phyloP scores from a whole-genome alignment of 2,329 filamentous ascomycete species.

The Graphilbum fragrans region DNA sequence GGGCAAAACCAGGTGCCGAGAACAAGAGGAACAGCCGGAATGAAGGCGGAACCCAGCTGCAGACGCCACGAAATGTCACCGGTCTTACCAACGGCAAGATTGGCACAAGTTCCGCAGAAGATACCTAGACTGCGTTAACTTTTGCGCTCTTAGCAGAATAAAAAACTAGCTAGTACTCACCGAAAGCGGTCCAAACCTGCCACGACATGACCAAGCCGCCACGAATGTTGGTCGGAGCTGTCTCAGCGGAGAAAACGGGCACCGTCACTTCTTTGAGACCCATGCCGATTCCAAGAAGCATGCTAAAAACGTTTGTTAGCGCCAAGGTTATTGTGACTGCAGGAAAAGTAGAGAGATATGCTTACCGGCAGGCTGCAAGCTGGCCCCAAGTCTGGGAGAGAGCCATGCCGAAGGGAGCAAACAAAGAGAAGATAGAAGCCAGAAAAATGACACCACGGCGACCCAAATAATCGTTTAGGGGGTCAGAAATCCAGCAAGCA shows the following conservation, averaged over 20 bases:
- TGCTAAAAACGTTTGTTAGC: conserved; percentile 25
- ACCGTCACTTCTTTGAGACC: conserved; percentile 55
- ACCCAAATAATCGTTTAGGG: conserved; percentile 31
- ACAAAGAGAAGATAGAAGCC: conserved; percentile 59
- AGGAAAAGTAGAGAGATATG: not conserved
- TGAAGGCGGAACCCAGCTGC: conserved; percentile 53
- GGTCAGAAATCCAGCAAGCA: conserved; percentile 52
- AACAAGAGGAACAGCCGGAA: conserved; percentile 43
- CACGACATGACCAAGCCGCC: conserved; percentile 75
- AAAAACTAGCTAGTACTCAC: not conserved
- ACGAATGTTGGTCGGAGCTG: conserved; percentile 54
- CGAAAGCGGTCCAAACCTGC: conserved; percentile 39
- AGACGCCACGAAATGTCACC: conserved; percentile 44
- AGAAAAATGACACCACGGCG: conserved; percentile 58
- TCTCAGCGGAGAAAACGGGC: conserved; percentile 67
- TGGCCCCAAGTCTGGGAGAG: conserved; percentile 62
- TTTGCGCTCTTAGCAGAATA: conserved; percentile 25
- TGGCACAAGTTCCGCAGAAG: conserved; percentile 53
- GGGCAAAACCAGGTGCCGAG: conserved; percentile 53
- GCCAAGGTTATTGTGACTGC: not conserved
- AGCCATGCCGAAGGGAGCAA: conserved; percentile 56
- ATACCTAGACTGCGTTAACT: conserved; percentile 33
- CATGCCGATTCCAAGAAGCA: conserved; percentile 67
- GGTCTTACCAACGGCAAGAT: conserved; percentile 47
- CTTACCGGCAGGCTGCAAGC: conserved; percentile 46